Evolutionary conservation across 148 eudicot genomes (phyloP), one percentile per base, ranked within the genome.

Genomic region (Vaccinium vitisidaea): DNA sequence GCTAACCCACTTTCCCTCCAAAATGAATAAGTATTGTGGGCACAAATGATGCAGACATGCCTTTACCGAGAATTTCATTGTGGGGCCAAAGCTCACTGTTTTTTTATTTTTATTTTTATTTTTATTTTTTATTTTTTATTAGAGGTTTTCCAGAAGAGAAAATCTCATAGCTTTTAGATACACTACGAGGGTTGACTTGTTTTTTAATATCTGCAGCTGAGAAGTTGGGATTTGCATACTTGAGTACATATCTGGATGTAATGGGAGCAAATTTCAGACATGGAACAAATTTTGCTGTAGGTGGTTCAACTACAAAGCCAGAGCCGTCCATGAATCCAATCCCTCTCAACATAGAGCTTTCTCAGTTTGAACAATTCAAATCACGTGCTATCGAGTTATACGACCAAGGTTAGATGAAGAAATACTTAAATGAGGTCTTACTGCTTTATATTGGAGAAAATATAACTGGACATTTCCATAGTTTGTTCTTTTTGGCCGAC

Each of bases 271-370:
- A 88, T 77, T 90, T 87, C 78, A 73, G 73, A 54, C 88, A 88
- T 50, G 90, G 91, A 52, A 90, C 91, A 39, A 88, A 90, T 80
- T 90, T 90, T 58, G 91, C 88, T 53, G 86, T 83, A 0, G 65
- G 88, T 55, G 90, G 91, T 21, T 63, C 88, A 32, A 32, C 36
- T 32, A 32, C 36, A 32, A 32, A 32, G 86, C 85, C 82, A 43
- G 71, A 46, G 5, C 81, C 70, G 30, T 71, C 81, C 46, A 27
- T 63, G 80, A 87, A 84, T 75, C 86, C 89, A 23, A 43, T 89
- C n/a, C 79, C 82, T 74, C 91, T 89, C 67, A 54, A 58, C 71
- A 76, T 83, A 83, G 88, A 89, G 85, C 85, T 89, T 83, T 75
- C 32, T 39, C 89, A 89, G 84, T 89, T 87, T 71, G 85, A 87